Conservation (phyloP, 2,329 filamentous ascomycete genomes). For the Calonectria pseudoreteaudii region DNA sequence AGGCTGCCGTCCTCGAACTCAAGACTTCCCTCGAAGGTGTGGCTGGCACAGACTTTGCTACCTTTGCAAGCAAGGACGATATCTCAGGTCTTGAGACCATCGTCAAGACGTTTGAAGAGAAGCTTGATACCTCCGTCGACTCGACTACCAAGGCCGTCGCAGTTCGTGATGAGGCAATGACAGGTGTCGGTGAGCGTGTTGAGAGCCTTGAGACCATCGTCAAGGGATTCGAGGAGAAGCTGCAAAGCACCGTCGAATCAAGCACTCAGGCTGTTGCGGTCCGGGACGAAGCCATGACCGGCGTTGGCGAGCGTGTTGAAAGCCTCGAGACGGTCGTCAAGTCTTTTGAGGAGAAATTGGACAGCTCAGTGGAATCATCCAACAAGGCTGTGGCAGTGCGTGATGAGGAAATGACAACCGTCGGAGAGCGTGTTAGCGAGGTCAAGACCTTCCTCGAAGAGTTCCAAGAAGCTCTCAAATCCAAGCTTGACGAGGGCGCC, state of each 20-base stretch:
- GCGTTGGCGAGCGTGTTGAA: constrained; percentile 39
- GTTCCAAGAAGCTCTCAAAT: constrained; percentile 80
- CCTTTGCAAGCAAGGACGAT: constrained; percentile 81
- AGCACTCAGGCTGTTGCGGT: constrained; percentile 87
- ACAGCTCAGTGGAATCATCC: constrained; percentile 77
- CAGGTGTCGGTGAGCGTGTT: constrained; percentile 54
- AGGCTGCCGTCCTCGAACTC: constrained; percentile 85
- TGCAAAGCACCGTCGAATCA: constrained; percentile 76
- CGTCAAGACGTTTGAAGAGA: constrained; percentile 79
- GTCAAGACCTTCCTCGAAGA: constrained; percentile 83
- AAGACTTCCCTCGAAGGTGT: constrained; percentile 83
- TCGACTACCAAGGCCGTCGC: constrained; percentile 83
- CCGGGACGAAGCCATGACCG: constrained; percentile 84
- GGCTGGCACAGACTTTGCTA: constrained; percentile 74
- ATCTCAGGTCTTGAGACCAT: constrained; percentile 72
- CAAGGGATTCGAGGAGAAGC: constrained; percentile 77
- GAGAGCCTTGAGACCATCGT: constrained; percentile 71
- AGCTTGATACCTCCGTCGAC: constrained; percentile 74
- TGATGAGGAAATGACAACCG: constrained; percentile 82
- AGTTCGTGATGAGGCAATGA: constrained; percentile 85
- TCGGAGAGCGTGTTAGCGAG: constrained; percentile 82
- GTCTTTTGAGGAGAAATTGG: constrained; percentile 76
- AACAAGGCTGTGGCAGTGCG: constrained; percentile 86
- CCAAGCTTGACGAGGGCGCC: constrained; percentile 80
- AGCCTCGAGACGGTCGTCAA: constrained; percentile 75